phyloP scores from a whole-genome alignment of 2,329 filamentous ascomycete species.

The Tolypocladium nubicola region DNA sequence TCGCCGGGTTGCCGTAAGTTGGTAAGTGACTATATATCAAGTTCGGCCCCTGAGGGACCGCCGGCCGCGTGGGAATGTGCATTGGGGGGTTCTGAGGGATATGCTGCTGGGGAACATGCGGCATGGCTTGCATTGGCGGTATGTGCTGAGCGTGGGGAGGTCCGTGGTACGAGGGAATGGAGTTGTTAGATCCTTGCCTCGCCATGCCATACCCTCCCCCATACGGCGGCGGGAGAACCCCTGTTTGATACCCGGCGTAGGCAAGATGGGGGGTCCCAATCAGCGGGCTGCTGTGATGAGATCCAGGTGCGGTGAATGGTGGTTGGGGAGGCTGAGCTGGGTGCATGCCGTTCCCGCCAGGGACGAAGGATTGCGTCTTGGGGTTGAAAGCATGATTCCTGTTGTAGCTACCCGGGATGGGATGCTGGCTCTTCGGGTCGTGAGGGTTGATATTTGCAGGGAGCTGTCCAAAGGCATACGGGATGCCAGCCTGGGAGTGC shows the following conservation, averaged over 20 bases:
- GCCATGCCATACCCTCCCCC: constrained; percentile 43
- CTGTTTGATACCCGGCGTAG: constrained; percentile 37
- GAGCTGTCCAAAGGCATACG: constrained; percentile 72
- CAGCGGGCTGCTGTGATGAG: constrained; percentile 43
- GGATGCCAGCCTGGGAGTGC: constrained; percentile 23
- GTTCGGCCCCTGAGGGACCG: constrained; percentile 28
- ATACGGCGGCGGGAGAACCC: constrained; percentile 32
- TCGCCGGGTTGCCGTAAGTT: constrained; percentile 49
- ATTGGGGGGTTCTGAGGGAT: constrained; percentile 29
- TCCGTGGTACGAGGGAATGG: constrained; percentile 38
- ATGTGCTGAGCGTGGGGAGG: constrained; percentile 26
- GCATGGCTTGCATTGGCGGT: constrained; percentile 26
- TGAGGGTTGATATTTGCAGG: constrained; percentile 59
- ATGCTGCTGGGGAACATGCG: constrained; percentile 28
- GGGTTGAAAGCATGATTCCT: constrained; percentile 79
- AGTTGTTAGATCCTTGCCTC: constrained; percentile 45
- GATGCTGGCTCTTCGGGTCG: constrained; percentile 67
- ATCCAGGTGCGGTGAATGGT: constrained; percentile 35
- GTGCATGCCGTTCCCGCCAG: constrained; percentile 40
- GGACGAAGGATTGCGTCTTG: constrained; percentile 86
- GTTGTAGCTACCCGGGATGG: constrained; percentile 74
- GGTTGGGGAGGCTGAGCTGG: constrained; percentile 36
- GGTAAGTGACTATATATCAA: constrained; percentile 43
- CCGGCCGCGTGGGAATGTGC: constrained; percentile 36
- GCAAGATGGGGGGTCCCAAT: constrained; percentile 39